Evolutionary conservation across 805 yeast species (phyloP).

Genomic region (Ogataea zsoltii): DNA sequence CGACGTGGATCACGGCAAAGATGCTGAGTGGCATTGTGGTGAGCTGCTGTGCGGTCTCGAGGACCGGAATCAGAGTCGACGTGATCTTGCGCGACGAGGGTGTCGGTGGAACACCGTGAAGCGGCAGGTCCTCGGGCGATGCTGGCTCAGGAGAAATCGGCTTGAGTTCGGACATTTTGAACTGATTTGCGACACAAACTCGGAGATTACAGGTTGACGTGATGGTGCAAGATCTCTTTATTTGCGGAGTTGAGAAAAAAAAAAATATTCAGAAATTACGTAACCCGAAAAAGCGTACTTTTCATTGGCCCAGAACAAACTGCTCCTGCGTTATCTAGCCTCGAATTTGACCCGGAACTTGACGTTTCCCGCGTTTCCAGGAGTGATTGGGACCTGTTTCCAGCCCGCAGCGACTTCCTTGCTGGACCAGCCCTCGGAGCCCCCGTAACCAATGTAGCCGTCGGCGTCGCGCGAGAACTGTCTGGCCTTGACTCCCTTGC

Average conservation of each 20-base stretch:
- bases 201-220: too few species aligned
- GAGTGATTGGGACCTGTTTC: conserved; percentile 49
- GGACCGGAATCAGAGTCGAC: conserved; percentile 16
- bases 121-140: conserved; percentile 11
- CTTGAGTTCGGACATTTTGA: conserved; percentile 4
- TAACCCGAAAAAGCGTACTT: not conserved
- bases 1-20: conserved; percentile 58
- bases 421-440: conserved; percentile 62
- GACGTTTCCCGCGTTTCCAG: conserved; percentile 42
- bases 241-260: not conserved
- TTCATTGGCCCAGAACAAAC: not conserved
- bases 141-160: conserved; percentile 26
- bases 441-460: conserved; percentile 58
- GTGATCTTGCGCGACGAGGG: conserved; percentile 12
- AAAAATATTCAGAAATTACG: not conserved
- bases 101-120: conserved; percentile 20
- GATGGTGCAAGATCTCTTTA: too few species aligned
- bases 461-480: conserved; percentile 60
- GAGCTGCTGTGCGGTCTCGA: conserved; percentile 49
- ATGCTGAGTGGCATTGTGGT: conserved; percentile 58
- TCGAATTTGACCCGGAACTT: conserved; percentile 40
- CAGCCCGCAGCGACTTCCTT: conserved; percentile 42
- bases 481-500: conserved; percentile 38
- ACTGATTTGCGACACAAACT: too few species aligned
- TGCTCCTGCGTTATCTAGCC: too few species aligned